A percentile compares a stretch with the other conserved stretches of the same genome.
Conservation (phyloP, 345 rosid species). For the Eucalyptus sideroxylon region DNA sequence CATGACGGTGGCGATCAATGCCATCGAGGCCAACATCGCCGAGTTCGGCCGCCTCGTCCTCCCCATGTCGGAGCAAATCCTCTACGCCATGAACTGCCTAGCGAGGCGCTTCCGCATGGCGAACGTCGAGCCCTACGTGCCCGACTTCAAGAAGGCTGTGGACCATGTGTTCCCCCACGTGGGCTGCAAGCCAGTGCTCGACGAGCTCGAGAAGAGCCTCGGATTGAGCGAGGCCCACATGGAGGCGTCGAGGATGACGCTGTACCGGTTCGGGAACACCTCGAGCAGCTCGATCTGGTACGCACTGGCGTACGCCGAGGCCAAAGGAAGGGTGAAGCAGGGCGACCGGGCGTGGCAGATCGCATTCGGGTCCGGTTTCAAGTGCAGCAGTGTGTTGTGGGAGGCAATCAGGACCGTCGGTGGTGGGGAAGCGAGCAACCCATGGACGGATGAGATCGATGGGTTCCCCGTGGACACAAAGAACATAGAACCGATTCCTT, state of each 20-base stretch:
- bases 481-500: neutral
- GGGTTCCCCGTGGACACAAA: neutral
- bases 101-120: neutral
- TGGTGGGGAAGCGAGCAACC: neutral
- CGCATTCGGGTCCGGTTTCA: constrained; percentile 17
- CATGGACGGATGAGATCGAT: neutral
- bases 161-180: constrained; percentile 17
- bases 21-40: constrained; percentile 2
- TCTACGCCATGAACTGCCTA: neutral
- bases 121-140: neutral
- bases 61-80: neutral
- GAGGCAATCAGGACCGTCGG: neutral
- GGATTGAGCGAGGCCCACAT: neutral
- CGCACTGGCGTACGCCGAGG: constrained; percentile 15
- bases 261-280: constrained; percentile 17
- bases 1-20: neutral
- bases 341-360: constrained; percentile 12
- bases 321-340: constrained; percentile 11
- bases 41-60: neutral
- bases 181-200: constrained; percentile 12
- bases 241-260: constrained; percentile 22
- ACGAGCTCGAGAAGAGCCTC: constrained; percentile 4
- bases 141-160: constrained; percentile 4
- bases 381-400: constrained; percentile 16
- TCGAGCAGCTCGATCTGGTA: constrained; percentile 17